Evolutionary conservation across 768 basidiomycete genomes (phyloP).

Genomic region (Psilocybe tampanensis): DNA sequence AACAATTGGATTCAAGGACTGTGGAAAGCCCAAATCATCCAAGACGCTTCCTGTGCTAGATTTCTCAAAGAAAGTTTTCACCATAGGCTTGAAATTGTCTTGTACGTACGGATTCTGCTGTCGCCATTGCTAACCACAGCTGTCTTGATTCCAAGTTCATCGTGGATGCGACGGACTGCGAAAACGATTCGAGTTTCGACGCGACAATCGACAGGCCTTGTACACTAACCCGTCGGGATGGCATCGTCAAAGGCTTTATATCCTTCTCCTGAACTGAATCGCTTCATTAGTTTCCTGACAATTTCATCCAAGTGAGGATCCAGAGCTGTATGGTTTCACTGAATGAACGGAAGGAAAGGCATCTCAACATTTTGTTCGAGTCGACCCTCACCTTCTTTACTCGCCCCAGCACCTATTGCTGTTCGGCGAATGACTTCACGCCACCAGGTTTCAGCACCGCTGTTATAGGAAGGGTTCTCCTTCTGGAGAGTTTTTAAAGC

Average conservation of each 20-base stretch:
- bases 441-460: constrained; percentile 71
- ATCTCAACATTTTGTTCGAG: background rate
- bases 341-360: background rate
- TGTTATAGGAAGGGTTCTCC: constrained; percentile 59
- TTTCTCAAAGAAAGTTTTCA: background rate
- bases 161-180: constrained; percentile 48
- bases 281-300: constrained; percentile 58
- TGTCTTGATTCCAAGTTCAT: constrained; percentile 45
- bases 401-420: constrained; percentile 74
- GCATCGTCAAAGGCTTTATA: constrained; percentile 47
- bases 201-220: background rate
- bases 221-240: constrained; percentile 29
- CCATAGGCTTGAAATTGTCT: background rate
- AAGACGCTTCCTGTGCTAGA: constrained; percentile 46
- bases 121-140: constrained; percentile 78
- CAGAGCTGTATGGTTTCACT: constrained; percentile 42
- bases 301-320: constrained; percentile 56
- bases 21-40: constrained; percentile 58
- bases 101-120: constrained; percentile 58
- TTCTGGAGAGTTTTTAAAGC: constrained; percentile 51
- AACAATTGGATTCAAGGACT: constrained; percentile 54
- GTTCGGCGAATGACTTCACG: constrained; percentile 74
- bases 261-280: constrained; percentile 73
- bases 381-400: constrained; percentile 50
- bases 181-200: background rate